These are phyloP conservation scores for Rugonectria rugulosa DNA, from an alignment of 2,329 filamentous ascomycete species.

Conservation along the genomic window DNA sequence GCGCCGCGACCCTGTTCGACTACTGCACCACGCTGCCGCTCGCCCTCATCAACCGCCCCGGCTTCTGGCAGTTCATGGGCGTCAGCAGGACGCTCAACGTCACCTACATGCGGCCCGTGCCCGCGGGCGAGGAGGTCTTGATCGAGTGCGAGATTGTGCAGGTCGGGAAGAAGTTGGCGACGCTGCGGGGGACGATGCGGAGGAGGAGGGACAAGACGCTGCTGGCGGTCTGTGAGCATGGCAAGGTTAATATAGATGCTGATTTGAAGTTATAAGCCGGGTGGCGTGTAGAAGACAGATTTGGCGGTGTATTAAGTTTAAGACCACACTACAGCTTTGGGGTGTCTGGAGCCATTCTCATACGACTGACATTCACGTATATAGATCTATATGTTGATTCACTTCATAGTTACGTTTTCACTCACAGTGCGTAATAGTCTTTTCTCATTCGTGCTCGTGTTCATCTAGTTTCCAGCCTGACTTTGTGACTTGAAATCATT, in stretches of 20 bases:
- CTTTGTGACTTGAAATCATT: too few relatives aligned
- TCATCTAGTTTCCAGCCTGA: too few relatives aligned
- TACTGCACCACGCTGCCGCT: slow-evolving; percentile 67
- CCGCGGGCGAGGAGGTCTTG: slow-evolving; percentile 57
- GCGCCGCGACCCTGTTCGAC: slow-evolving; percentile 73
- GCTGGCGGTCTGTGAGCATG: slow-evolving; percentile 68
- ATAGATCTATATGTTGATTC: too few relatives aligned
- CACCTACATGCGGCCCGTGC: slow-evolving; percentile 71
- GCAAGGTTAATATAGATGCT: slow-evolving; percentile 68
- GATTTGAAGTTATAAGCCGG: slow-evolving; percentile 39
- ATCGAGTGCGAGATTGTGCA: slow-evolving; percentile 66
- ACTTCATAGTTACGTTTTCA: too few relatives aligned
- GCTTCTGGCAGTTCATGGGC: slow-evolving; percentile 68
- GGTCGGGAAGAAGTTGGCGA: slow-evolving; percentile 61
- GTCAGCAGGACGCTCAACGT: slow-evolving; percentile 72
- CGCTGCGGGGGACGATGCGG: slow-evolving; percentile 62
- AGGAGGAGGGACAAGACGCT: slow-evolving; percentile 60
- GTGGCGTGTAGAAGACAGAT: neutral
- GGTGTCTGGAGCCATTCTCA: too few relatives aligned
- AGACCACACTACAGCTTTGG: too few relatives aligned
- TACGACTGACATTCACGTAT: too few relatives aligned
- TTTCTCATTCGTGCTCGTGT: too few relatives aligned
- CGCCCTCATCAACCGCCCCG: slow-evolving; percentile 62
- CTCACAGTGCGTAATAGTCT: too few relatives aligned
- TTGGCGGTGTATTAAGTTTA: too few relatives aligned